phyloP scores from a whole-genome alignment of 2,329 filamentous ascomycete species.

The Ophiostoma tasmaniense region DNA sequence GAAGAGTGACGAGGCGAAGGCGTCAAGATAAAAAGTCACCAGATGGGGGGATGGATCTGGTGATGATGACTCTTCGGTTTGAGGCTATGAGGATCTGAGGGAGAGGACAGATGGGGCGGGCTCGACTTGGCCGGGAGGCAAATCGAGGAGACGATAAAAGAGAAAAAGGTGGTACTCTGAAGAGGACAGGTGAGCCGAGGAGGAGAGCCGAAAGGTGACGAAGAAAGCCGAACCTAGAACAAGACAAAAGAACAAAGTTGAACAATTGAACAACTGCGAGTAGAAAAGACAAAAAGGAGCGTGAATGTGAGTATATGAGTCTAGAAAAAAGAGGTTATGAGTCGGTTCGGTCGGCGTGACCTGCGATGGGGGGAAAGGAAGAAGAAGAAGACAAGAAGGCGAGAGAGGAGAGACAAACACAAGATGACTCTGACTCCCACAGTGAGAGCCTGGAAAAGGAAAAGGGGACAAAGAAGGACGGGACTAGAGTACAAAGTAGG shows the following conservation, averaged over 20 bases:
- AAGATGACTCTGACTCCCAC: slow-evolving; percentile 20
- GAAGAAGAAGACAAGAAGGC: not conserved
- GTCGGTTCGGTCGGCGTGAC: slow-evolving; percentile 14
- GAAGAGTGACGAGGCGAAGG: slow-evolving; percentile 12
- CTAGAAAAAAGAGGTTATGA: not conserved
- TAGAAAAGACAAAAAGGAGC: slow-evolving; percentile 13
- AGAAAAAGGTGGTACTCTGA: not conserved
- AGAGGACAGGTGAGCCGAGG: not conserved
- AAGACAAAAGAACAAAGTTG: not conserved
- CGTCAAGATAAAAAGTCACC: slow-evolving; percentile 11
- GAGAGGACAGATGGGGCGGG: slow-evolving; percentile 10
- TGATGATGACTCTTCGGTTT: slow-evolving; percentile 19
- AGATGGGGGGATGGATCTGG: slow-evolving; percentile 9
- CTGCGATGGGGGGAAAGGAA: slow-evolving; percentile 15
- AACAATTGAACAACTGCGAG: slow-evolving; percentile 7
- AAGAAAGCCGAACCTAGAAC: slow-evolving; percentile 12
- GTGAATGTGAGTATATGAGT: slow-evolving; percentile 20
- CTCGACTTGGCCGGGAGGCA: not conserved
- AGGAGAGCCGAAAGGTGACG: not conserved
- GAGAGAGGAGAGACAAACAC: not conserved
- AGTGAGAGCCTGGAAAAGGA: slow-evolving; percentile 5
- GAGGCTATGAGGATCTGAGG: not conserved
- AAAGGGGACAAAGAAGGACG: slow-evolving; percentile 9
- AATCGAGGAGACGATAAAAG: slow-evolving; percentile 9
- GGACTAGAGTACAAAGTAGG: not conserved